Percentiles rank a stretch among this genome's conserved stretches.
phyloP scores from a whole-genome alignment of 1,284 basidiomycete genomes.

The Golubevia sp. region DNA sequence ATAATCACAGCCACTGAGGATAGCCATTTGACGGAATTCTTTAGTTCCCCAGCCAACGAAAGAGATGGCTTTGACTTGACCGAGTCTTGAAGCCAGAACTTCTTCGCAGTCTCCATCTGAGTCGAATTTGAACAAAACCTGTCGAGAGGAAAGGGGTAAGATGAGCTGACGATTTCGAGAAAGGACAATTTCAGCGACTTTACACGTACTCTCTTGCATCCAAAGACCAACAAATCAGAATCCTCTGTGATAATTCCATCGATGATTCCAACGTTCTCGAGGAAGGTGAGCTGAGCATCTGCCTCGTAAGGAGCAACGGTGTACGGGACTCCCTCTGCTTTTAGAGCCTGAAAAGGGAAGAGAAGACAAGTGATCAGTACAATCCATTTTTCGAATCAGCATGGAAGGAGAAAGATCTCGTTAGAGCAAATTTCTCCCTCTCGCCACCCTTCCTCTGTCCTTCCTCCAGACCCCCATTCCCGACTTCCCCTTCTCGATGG shows the following conservation, averaged over 20 bases:
- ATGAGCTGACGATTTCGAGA: too few species aligned
- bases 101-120: conserved; percentile 50
- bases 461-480: too few species aligned
- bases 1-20: conserved; percentile 58
- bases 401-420: too few species aligned
- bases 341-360: conserved; percentile 12
- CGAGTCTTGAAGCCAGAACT: conserved; percentile 34
- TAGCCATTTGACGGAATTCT: conserved; percentile 58
- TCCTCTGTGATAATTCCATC: conserved; percentile 97
- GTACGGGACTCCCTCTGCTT: conserved; percentile 65
- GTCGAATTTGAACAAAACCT: conserved; percentile 56
- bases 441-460: too few species aligned
- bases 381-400: too few species aligned
- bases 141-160: background rate
- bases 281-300: conserved; percentile 91
- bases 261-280: conserved; percentile 81
- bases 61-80: conserved; percentile 22
- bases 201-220: conserved; percentile 76
- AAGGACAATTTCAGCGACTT: too few species aligned
- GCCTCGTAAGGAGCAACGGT: conserved; percentile 98
- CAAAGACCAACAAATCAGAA: conserved; percentile 96
- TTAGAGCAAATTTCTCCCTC: too few species aligned
- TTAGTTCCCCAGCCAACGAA: conserved; percentile 42
- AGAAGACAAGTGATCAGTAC: background rate
- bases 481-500: too few species aligned